phyloP scores from a whole-genome alignment of 441 rosid genomes.

The Adansonia grandidieri region DNA sequence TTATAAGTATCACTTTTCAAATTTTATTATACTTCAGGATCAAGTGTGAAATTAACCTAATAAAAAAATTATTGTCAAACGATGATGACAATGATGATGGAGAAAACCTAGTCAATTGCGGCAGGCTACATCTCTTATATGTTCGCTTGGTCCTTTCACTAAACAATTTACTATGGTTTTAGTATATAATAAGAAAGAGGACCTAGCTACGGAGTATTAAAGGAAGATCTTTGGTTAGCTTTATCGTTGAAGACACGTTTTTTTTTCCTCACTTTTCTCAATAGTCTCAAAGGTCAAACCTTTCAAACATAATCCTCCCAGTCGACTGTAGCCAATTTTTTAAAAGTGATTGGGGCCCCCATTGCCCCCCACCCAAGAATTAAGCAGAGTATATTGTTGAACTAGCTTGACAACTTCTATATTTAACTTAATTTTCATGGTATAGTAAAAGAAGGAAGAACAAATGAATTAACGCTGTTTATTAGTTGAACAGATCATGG shows the following conservation, averaged over 20 bases:
- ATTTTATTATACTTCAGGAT: no score
- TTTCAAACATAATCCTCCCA: neutral
- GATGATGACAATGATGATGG: neutral
- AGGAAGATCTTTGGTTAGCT: conserved; percentile 16
- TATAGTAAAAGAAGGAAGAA: neutral
- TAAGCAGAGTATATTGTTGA: neutral
- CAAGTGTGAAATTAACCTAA: no score
- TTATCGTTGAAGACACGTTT: neutral
- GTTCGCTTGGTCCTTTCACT: neutral
- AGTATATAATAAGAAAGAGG: neutral
- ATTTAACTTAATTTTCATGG: neutral
- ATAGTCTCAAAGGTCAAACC: conserved; percentile 20
- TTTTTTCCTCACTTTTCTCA: neutral
- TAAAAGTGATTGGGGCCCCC: neutral
- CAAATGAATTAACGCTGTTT: no score
- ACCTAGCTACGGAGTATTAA: neutral
- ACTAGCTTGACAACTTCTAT: conserved; percentile 5
- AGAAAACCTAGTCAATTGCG: neutral
- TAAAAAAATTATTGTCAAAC: neutral
- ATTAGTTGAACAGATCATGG: neutral
- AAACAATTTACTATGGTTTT: neutral
- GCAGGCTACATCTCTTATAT: neutral
- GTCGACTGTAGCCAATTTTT: no score
- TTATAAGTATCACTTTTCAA: no score
- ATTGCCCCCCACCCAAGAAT: neutral